A percentile compares a stretch with the other conserved stretches of the same genome.
Evolutionary conservation across 495 filamentous ascomycete genomes (phyloP).

Genomic region (Trichoderma orchidacearum): DNA sequence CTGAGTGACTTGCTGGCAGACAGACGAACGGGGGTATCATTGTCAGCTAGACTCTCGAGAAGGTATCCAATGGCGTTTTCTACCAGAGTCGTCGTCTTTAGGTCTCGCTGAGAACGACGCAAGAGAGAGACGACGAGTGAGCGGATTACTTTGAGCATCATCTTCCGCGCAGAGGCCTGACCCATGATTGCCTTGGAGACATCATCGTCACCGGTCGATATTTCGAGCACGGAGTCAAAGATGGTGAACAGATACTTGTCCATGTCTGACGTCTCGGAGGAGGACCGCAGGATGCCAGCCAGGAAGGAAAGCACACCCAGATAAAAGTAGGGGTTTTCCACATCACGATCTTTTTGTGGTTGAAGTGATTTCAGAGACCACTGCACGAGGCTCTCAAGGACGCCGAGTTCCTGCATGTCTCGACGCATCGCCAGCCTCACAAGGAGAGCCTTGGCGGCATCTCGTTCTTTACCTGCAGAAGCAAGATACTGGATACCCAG

Average conservation of each 20-base stretch:
- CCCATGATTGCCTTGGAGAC: slow-evolving; percentile 35
- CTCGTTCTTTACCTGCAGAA: slow-evolving; percentile 70
- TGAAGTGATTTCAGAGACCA: slow-evolving; percentile 53
- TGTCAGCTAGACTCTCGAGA: slow-evolving; percentile 56
- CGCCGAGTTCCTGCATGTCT: slow-evolving; percentile 72
- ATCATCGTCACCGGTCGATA: slow-evolving; percentile 22
- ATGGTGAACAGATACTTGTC: slow-evolving; percentile 27
- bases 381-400: slow-evolving; percentile 47
- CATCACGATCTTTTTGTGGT: slow-evolving; percentile 12
- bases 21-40: slow-evolving; percentile 78
- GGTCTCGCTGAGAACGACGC: slow-evolving; percentile 22
- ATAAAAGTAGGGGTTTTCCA: slow-evolving; percentile 32
- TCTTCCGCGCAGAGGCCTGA: slow-evolving; percentile 66
- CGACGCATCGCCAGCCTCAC: slow-evolving; percentile 66
- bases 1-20: slow-evolving; percentile 88
- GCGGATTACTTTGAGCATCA: slow-evolving; percentile 70
- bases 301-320: slow-evolving; percentile 72
- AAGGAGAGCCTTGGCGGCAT: slow-evolving; percentile 70
- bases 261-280: slow-evolving; percentile 37
- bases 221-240: slow-evolving; percentile 34
- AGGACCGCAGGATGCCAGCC: slow-evolving; percentile 47
- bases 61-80: slow-evolving; percentile 64
- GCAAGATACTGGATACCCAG: slow-evolving; percentile 59
- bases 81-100: slow-evolving; percentile 38
- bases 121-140: slow-evolving; percentile 53